Percentiles rank a stretch among this genome's conserved stretches.
phyloP scores from a whole-genome alignment of 352 stramenopile species.

The Peronospora tabacina region DNA sequence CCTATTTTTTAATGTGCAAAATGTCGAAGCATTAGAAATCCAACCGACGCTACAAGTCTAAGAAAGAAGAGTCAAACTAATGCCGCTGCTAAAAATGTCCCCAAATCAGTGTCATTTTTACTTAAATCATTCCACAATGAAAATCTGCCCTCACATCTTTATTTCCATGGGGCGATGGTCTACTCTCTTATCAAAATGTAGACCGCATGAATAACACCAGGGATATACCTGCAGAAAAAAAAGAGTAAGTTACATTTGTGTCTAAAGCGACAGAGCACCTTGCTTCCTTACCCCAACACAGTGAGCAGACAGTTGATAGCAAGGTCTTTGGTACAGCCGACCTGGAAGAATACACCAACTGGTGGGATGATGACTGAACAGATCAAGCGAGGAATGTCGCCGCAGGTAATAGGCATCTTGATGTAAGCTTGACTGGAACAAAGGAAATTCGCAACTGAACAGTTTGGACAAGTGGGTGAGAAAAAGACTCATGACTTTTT shows the following conservation, averaged over 20 bases:
- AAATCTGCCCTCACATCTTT: not conserved
- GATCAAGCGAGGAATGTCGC: slow-evolving; percentile 60
- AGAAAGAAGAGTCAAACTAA: too few relatives aligned
- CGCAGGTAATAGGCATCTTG: slow-evolving; percentile 56
- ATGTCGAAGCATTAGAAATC: too few relatives aligned
- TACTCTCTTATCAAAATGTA: slow-evolving; percentile 70
- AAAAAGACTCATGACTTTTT: not conserved
- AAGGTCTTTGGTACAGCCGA: slow-evolving; percentile 53
- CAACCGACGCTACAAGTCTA: too few relatives aligned
- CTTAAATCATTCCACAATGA: too few relatives aligned
- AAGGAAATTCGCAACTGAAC: slow-evolving; percentile 25
- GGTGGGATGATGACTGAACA: slow-evolving; percentile 61
- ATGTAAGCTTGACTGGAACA: not conserved
- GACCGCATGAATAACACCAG: slow-evolving; percentile 66
- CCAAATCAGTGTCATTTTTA: too few relatives aligned
- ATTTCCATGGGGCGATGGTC: not conserved
- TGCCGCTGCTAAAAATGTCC: too few relatives aligned
- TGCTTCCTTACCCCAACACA: slow-evolving; percentile 33
- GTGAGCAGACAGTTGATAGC: slow-evolving; percentile 67
- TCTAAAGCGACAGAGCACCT: slow-evolving; percentile 1
- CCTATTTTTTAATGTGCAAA: too few relatives aligned
- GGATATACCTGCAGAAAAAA: slow-evolving; percentile 37
- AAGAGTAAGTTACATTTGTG: slow-evolving; percentile 6
- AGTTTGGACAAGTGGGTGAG: not conserved
- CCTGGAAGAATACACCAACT: slow-evolving; percentile 52